phyloP scores from a whole-genome alignment of 2,329 filamentous ascomycete genomes.

The Bipolaris sorokiniana region DNA sequence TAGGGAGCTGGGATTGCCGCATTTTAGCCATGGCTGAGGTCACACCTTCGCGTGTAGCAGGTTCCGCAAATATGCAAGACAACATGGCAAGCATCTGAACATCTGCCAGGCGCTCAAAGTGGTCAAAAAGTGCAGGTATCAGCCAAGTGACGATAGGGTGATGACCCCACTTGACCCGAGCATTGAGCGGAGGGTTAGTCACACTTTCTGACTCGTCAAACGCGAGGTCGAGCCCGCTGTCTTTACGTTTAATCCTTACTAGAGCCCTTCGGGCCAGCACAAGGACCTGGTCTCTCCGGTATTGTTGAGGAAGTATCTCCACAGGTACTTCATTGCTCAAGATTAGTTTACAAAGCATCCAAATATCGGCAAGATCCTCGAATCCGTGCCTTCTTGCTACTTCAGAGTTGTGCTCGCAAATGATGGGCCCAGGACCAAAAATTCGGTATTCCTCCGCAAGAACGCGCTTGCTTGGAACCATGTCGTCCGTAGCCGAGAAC shows the following conservation, averaged over 20 bases:
- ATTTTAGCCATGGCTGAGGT: constrained; percentile 47
- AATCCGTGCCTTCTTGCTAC: constrained; percentile 76
- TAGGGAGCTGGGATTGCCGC: constrained; percentile 46
- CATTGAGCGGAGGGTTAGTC: constrained; percentile 49
- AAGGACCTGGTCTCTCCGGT: constrained; percentile 65
- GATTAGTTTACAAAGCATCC: constrained; percentile 80
- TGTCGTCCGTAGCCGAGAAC: constrained; percentile 62
- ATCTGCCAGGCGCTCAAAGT: constrained; percentile 67
- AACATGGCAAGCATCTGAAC: constrained; percentile 71
- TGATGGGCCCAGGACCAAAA: constrained; percentile 78
- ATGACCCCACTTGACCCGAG: constrained; percentile 62
- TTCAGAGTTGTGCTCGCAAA: constrained; percentile 82
- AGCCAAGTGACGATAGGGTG: constrained; percentile 65
- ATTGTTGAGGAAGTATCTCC: constrained; percentile 63
- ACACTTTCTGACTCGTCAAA: constrained; percentile 53
- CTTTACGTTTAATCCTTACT: constrained; percentile 57
- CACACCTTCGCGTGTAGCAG: constrained; percentile 51
- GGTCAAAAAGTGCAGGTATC: constrained; percentile 62
- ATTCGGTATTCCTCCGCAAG: constrained; percentile 82
- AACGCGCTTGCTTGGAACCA: constrained; percentile 78
- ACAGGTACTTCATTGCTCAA: constrained; percentile 78
- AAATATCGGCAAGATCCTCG: constrained; percentile 77
- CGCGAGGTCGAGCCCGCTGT: constrained; percentile 57
- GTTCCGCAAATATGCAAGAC: constrained; percentile 64
- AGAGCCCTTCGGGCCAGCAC: constrained; percentile 71